Evolutionary conservation across 306 rosid genomes (phyloP).

Genomic region (Sicyos edulis): DNA sequence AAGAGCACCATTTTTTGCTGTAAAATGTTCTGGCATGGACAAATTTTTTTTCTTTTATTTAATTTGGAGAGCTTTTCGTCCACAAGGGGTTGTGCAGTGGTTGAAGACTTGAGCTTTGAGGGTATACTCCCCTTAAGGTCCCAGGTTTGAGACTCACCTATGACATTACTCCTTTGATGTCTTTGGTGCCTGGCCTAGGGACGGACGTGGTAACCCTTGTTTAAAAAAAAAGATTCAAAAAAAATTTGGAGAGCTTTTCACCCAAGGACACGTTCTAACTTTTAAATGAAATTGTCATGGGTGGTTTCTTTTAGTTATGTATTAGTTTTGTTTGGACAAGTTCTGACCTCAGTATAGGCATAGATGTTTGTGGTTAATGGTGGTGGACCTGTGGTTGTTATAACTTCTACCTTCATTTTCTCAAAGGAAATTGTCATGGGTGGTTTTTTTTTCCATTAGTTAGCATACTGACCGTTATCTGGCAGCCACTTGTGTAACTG

Average conservation of each 20-base stretch:
- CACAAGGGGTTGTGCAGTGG: too few species aligned
- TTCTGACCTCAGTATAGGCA: not conserved
- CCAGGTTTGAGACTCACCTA: too few species aligned
- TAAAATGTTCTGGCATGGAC: not conserved
- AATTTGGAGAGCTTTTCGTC: not conserved
- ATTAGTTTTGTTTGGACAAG: too few species aligned
- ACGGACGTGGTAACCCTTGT: too few species aligned
- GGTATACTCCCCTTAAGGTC: too few species aligned
- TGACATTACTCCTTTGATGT: too few species aligned
- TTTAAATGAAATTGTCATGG: not conserved
- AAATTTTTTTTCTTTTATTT: not conserved
- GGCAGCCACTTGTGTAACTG: slow-evolving; percentile 3
- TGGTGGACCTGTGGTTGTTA: not conserved
- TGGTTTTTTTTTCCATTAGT: not conserved
- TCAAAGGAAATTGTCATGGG: not conserved
- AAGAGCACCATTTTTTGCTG: not conserved
- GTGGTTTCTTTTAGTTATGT: too few species aligned
- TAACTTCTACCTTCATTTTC: not conserved
- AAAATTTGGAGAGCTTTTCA: not conserved
- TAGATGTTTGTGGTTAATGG: slow-evolving; percentile 4
- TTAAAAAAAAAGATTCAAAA: too few species aligned
- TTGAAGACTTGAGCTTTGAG: too few species aligned
- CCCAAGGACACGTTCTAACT: not conserved
- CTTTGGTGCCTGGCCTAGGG: too few species aligned
- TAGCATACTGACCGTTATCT: not conserved